Evolutionary conservation across 225 moss, liverwort and hornwort species (phyloP).

Genomic region (Bryum argenteum): DNA sequence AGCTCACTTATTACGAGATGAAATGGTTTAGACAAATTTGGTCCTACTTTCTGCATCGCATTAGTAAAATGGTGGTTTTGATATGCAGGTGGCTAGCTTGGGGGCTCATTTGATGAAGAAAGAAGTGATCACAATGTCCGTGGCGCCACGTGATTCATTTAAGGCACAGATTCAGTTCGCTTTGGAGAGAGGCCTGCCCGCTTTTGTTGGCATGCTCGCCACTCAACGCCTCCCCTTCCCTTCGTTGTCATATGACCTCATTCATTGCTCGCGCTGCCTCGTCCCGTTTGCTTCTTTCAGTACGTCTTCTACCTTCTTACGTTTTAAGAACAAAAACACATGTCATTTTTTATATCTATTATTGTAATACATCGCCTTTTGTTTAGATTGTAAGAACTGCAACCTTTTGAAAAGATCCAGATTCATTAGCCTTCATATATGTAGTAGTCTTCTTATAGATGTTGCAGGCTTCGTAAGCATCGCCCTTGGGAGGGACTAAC

Average conservation of each 20-base stretch:
- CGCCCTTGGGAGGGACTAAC: conserved; percentile 21
- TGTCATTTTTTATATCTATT: background rate
- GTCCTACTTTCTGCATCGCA: conserved; percentile 7
- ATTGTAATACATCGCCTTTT: background rate
- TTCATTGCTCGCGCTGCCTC: conserved; percentile 69
- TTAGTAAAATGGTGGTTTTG: conserved; percentile 13
- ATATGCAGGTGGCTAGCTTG: conserved; percentile 65
- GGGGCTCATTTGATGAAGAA: conserved; percentile 48
- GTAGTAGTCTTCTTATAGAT: too few species aligned
- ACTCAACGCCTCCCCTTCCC: conserved; percentile 63
- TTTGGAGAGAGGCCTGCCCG: conserved; percentile 63
- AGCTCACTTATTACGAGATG: background rate
- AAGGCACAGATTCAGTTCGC: conserved; percentile 68
- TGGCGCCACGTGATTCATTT: conserved; percentile 62
- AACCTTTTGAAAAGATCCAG: too few species aligned
- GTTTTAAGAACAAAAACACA: background rate
- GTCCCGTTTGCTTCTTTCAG: conserved; percentile 52
- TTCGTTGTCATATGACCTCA: conserved; percentile 55
- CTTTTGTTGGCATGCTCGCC: conserved; percentile 59
- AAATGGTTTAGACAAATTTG: background rate
- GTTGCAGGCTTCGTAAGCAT: too few species aligned
- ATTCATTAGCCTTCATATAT: too few species aligned
- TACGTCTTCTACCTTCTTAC: conserved; percentile 25
- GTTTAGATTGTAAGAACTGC: background rate
- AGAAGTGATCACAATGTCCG: conserved; percentile 60